A percentile compares a stretch with the other conserved stretches of the same genome.
phyloP scores from a whole-genome alignment of 371 early-diverging fungal genomes.

The Scutellospora calospora region DNA sequence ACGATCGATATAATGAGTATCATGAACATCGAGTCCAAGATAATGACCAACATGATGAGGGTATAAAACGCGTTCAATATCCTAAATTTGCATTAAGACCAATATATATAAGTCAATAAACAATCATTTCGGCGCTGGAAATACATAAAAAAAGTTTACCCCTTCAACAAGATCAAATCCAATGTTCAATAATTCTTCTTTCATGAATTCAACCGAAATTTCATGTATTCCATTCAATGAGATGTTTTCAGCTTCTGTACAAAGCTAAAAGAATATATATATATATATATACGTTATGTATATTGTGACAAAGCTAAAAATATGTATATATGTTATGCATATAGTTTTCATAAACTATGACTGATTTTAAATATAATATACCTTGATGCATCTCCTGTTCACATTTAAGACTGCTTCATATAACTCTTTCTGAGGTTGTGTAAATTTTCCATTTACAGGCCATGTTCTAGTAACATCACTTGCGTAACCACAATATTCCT shows the following conservation, averaged over 20 bases:
- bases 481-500: constrained; percentile 89
- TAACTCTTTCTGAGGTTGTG: constrained; percentile 79
- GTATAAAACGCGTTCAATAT: constrained; percentile 78
- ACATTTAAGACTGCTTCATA: constrained; percentile 88
- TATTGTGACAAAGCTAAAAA: too few species aligned
- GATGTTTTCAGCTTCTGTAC: constrained; percentile 72
- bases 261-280: constrained; percentile 57
- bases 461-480: constrained; percentile 95
- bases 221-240: constrained; percentile 88
- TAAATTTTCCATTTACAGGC: constrained; percentile 92
- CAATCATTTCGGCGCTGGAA: background rate
- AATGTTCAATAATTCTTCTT: constrained; percentile 69
- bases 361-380: constrained; percentile 49
- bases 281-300: background rate
- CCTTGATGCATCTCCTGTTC: constrained; percentile 87
- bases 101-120: background rate
- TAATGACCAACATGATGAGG: constrained; percentile 97
- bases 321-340: too few species aligned
- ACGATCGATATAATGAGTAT: constrained; percentile 78
- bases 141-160: constrained; percentile 48
- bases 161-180: constrained; percentile 66
- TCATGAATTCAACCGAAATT: constrained; percentile 68
- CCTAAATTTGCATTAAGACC: constrained; percentile 50
- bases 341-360: too few species aligned
- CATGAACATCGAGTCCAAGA: constrained; percentile 95